phyloP scores from a whole-genome alignment of 306 rosid genomes.

The Elaeagnus macrophylla region DNA sequence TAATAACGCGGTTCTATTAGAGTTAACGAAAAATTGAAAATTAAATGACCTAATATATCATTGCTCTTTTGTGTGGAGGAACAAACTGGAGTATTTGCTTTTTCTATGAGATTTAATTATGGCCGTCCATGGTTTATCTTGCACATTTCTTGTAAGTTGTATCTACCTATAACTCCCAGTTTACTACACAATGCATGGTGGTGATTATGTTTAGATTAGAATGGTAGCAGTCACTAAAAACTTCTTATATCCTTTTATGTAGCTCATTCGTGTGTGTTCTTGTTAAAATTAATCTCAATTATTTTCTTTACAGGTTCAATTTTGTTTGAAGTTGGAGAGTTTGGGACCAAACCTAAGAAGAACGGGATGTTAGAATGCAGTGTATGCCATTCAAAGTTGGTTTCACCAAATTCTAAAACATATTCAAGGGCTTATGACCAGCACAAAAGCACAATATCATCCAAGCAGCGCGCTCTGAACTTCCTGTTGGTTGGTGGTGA shows the following conservation, averaged over 20 bases:
- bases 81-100: too few species aligned
- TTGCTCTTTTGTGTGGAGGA: too few species aligned
- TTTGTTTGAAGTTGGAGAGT: constrained; percentile 21
- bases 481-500: constrained; percentile 80
- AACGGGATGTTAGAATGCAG: constrained; percentile 89
- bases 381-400: constrained; percentile 85
- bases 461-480: constrained; percentile 80
- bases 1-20: too few species aligned
- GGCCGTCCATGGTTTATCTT: too few species aligned
- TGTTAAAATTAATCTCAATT: constrained; percentile 6
- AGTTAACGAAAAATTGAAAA: too few species aligned
- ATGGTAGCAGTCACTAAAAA: neutral
- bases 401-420: constrained; percentile 49
- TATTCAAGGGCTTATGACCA: constrained; percentile 78
- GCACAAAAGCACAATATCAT: constrained; percentile 63
- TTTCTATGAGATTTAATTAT: too few species aligned
- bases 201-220: too few species aligned
- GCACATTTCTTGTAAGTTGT: too few species aligned
- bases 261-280: neutral
- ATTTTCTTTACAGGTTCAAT: constrained; percentile 36
- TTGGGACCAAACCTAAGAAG: constrained; percentile 37
- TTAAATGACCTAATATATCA: too few species aligned
- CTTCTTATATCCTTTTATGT: neutral
- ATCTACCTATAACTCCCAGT: too few species aligned
- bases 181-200: too few species aligned